phyloP scores from a whole-genome alignment of 2,329 filamentous ascomycete genomes.

The Fusarium vanettenii region DNA sequence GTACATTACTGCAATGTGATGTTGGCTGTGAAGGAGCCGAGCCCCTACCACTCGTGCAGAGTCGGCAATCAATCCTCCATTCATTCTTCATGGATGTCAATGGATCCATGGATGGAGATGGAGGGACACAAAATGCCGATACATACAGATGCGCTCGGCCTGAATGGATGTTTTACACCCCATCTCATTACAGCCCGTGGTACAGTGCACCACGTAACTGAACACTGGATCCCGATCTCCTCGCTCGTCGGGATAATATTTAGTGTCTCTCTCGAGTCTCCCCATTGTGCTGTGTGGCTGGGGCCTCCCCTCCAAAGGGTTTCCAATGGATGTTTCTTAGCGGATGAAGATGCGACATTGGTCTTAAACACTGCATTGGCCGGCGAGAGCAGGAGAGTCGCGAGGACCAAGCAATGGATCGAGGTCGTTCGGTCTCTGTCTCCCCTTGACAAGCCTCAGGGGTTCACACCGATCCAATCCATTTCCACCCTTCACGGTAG shows the following conservation, averaged over 20 bases:
- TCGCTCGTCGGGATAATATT: constrained; percentile 10
- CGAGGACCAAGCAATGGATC: not conserved
- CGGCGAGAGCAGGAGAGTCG: constrained; percentile 5
- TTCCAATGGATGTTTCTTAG: constrained; percentile 21
- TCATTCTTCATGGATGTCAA: not conserved
- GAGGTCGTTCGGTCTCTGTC: not conserved
- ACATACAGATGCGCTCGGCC: not conserved
- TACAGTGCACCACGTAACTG: not conserved
- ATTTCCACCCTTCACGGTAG: constrained; percentile 9
- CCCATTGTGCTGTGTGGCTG: not conserved
- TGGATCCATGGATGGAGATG: not conserved
- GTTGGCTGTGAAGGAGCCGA: not conserved
- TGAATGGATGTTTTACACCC: not conserved
- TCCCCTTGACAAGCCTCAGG: constrained; percentile 20
- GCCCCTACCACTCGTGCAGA: not conserved
- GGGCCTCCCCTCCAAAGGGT: not conserved
- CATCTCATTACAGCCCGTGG: not conserved
- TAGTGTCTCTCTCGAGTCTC: constrained; percentile 22
- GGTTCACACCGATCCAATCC: constrained; percentile 32
- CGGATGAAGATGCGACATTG: constrained; percentile 32
- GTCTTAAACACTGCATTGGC: constrained; percentile 33
- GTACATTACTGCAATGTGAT: not conserved
- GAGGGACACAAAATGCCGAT: constrained; percentile 7
- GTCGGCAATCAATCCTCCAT: not conserved
- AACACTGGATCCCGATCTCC: not conserved